phyloP scores from a whole-genome alignment of 2,329 filamentous ascomycete genomes.

The Fusarium protoensiforme region DNA sequence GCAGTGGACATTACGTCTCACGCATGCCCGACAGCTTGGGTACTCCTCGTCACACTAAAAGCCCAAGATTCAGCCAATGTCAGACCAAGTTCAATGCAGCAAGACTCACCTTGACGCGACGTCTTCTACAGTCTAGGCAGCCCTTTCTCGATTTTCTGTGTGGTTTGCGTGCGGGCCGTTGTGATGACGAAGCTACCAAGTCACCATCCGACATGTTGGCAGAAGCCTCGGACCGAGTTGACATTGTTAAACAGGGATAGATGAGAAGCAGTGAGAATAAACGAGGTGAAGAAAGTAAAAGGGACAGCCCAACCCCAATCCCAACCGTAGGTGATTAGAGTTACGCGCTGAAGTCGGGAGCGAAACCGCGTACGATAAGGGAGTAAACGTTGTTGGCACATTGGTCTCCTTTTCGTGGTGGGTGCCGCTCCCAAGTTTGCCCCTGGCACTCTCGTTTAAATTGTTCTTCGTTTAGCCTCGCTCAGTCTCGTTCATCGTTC shows the following conservation, averaged over 20 bases:
- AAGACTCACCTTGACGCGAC: background rate
- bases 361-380: background rate
- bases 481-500: background rate
- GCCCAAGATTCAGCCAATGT: background rate
- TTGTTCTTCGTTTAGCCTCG: background rate
- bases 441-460: background rate
- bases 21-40: background rate
- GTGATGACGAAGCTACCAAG: background rate
- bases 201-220: background rate
- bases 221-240: background rate
- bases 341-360: background rate
- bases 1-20: background rate
- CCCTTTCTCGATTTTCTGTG: background rate
- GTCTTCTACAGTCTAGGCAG: background rate
- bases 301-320: background rate
- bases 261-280: background rate
- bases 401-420: background rate
- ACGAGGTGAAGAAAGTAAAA: background rate
- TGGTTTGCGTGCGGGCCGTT: background rate
- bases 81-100: fast-evolving
- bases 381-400: background rate
- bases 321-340: background rate
- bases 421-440: background rate
- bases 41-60: background rate
- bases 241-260: background rate